Evolutionary conservation across 306 rosid species (phyloP).

Genomic region (barrel medic (Medicago truncatula)): MtrunA17r5.0-ANR NC_053044.1:42566501-42567000

Average conservation of each 20-base stretch:
- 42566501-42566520: conserved; percentile 82
- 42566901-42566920: neutral
- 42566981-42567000: neutral
- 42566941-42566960: conserved; percentile 23
- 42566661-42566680: conserved; percentile 40
- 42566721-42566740: conserved; percentile 79
- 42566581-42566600: conserved; percentile 73
- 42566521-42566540: conserved; percentile 86
- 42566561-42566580: conserved; percentile 70
- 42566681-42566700: conserved; percentile 48
- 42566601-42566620: conserved; percentile 52
- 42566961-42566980: conserved; percentile 18
- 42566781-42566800: conserved; percentile 37
- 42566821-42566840: conserved; percentile 22
- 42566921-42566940: neutral
- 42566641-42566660: conserved; percentile 49
- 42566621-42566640: conserved; percentile 68
- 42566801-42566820: conserved; percentile 40
- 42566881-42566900: too few relatives aligned
- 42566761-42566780: conserved; percentile 72
- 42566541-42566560: conserved; percentile 71
- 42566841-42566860: too few relatives aligned
- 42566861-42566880: too few relatives aligned
- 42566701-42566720: conserved; percentile 57
- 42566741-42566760: conserved; percentile 93